These are phyloP conservation scores for Neurospora cerealis DNA, from an alignment of 495 filamentous ascomycete genomes.

Conservation along the genomic window DNA sequence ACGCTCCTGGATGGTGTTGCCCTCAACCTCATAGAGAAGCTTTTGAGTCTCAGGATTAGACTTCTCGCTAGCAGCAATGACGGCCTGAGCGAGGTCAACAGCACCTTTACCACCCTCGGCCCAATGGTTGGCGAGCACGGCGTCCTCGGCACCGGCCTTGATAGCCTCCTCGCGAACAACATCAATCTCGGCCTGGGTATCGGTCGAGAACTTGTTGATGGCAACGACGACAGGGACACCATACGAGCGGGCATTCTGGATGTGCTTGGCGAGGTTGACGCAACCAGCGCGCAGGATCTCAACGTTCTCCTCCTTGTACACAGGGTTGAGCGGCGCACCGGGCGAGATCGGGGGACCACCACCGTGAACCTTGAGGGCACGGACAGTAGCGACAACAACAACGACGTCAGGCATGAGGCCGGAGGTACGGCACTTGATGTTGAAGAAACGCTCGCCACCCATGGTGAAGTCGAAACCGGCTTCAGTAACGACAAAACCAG, in stretches of 20 bases:
- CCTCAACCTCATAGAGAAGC: constrained; percentile 73
- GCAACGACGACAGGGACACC: constrained; percentile 95
- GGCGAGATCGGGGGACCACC: constrained; percentile 87
- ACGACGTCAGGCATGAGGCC: constrained; percentile 87
- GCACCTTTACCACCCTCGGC: constrained; percentile 90
- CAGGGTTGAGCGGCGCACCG: constrained; percentile 67
- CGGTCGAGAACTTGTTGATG: constrained; percentile 91
- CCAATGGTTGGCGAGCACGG: constrained; percentile 92
- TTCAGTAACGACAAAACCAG: constrained; percentile 94
- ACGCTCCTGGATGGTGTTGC: constrained; percentile 66
- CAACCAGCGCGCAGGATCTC: constrained; percentile 84
- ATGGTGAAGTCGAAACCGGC: constrained; percentile 99
- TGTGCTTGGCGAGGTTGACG: constrained; percentile 89
- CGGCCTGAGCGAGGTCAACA: constrained; percentile 77
- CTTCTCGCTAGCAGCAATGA: constrained; percentile 73
- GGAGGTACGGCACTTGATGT: constrained; percentile 96
- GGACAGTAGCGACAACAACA: constrained; percentile 89
- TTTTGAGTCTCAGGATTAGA: constrained; percentile 67
- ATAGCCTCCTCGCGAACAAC: constrained; percentile 84
- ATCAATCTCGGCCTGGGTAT: constrained; percentile 86
- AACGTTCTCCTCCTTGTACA: constrained; percentile 88
- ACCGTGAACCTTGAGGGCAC: constrained; percentile 93
- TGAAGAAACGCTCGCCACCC: constrained; percentile 99
- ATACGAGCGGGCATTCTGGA: constrained; percentile 75
- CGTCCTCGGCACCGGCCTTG: constrained; percentile 86